Evolutionary conservation across 805 yeast genomes (phyloP), one percentile per base, ranked within the genome.

Genomic region (Myxozyma neotropica): DNA sequence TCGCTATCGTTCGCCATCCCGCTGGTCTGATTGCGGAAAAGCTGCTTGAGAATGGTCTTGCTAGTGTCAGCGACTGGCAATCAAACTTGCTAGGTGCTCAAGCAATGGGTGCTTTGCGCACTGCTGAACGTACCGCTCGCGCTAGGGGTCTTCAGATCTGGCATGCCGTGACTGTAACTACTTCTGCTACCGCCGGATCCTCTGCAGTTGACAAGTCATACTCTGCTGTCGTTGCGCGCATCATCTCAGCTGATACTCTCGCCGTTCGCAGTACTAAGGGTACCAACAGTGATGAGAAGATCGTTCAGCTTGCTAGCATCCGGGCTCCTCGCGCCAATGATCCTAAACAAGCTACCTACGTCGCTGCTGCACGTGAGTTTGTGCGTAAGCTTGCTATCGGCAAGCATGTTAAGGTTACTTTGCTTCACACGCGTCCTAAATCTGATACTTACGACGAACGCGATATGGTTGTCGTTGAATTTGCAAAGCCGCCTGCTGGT

Each of bases 31-130:
- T 89, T 67, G 83, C 87, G 58, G 87, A 84, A 65, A 81, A 82
- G 64, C 75, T 89, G 57, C 78, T 89, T 59, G 83, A 80, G 57
- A 78, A 78, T 56, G 96, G 96, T 10, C 77, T 86, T 31, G 96
- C 87, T 12, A 85, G 83, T 65, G 83, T 89, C 50, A 81, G 84
- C 26, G 96, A 89, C 71, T 86, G 93, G 90, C 96, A 90, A 71
- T 82, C 90, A 0, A 70, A 81, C 13, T 67, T 83, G 43, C 75
- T 89, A 58, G 96, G 96, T 4, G 75, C 90, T 10, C 74, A 78
- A 45, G 76, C 77, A 24, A 88, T 89, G 91, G 66, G 80, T 1
- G 70, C 71, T 36, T 78, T 88, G 55, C 81, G 96, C 69, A 80
- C 77, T 59, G 83, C 85, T 27, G 95, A 88, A 71, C 81, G 78